Evolutionary conservation across 2,329 filamentous ascomycete genomes (phyloP).

Genomic region (Colletotrichum navitas): DNA sequence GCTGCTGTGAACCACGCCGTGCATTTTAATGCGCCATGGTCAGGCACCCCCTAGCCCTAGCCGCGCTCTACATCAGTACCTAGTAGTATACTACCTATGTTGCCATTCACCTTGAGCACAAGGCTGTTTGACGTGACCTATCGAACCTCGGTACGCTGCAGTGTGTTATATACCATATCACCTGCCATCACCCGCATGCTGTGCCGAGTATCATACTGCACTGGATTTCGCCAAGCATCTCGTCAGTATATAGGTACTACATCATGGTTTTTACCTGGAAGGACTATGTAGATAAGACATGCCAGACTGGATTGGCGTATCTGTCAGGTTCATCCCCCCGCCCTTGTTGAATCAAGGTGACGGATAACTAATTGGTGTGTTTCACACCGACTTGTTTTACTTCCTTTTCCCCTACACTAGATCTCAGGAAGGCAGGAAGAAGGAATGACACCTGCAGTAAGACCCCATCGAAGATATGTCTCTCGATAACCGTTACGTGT

Average conservation of each 20-base stretch:
- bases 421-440: slow-evolving; percentile 22
- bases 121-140: slow-evolving; percentile 4
- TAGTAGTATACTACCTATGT: not conserved
- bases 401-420: slow-evolving; percentile 22
- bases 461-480: slow-evolving; percentile 35
- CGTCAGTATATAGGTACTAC: not conserved
- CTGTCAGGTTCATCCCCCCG: slow-evolving; percentile 5
- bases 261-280: not conserved
- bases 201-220: not conserved
- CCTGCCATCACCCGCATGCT: slow-evolving; percentile 1
- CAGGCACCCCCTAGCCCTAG: not conserved
- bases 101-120: not conserved
- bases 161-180: too few relatives aligned
- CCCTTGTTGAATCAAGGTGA: slow-evolving; percentile 14
- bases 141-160: not conserved
- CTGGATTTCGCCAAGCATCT: not conserved
- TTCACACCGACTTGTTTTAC: slow-evolving; percentile 24
- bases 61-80: too few relatives aligned
- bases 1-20: slow-evolving; percentile 20
- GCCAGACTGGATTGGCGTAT: not conserved
- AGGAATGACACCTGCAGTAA: slow-evolving; percentile 34
- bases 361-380: slow-evolving; percentile 33
- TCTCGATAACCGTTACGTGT: slow-evolving; percentile 36
- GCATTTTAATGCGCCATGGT: not conserved
- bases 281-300: not conserved